Base-by-base conservation (phyloP, 768 basidiomycete genomes). In the Royoungia palumana region DNA sequence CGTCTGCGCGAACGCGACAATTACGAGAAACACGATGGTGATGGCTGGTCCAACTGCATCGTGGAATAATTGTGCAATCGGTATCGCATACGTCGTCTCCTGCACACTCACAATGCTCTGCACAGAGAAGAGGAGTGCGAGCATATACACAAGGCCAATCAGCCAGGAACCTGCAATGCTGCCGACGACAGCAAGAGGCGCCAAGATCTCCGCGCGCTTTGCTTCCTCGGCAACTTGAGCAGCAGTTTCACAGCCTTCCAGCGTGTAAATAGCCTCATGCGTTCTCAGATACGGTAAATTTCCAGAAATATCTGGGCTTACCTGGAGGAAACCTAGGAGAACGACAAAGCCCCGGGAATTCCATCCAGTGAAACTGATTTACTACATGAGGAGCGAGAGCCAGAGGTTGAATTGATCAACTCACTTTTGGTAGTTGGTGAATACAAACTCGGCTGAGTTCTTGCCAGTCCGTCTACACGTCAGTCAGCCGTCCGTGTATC, bases 161-260 rank as follows among this genome's bases (percentile, higher is more conserved):
- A 80, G 34, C 79, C 79, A 81, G 12, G 78, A 80, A 27, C 80
- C 78, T 12, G 72, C 69, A 53, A 82, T 77, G 61, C 75, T 75
- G 35, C 72, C 76, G n/a, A 79, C 76, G 24, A 82, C 73, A 6
- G 77, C 80, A 27, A 80, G 65, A 9, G 80, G 80, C 1, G 80
- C 78, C n/a, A 82, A 75, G 41, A 78, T 50, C 46, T 79, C 77
- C 0, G 80, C 80, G 17, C 75, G 74, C 41, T 72, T 67, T 27
- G 79, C 79, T 59, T 82, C 80, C 61, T 82, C 80, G 6, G 80
- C 80, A 7, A 82, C 75, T 57, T 82, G 80, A n/a, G 81, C 80
- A 35, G 80, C 79, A 5, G 80, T 82, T 58, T 81, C 80, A 58
- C 79, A 81, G 20, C 80, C 80, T 63, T 80, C 80, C 22, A 81